These are phyloP conservation scores for Wickerhamomyces queroliae DNA, from an alignment of 805 yeast genomes.

Conservation along the genomic window DNA sequence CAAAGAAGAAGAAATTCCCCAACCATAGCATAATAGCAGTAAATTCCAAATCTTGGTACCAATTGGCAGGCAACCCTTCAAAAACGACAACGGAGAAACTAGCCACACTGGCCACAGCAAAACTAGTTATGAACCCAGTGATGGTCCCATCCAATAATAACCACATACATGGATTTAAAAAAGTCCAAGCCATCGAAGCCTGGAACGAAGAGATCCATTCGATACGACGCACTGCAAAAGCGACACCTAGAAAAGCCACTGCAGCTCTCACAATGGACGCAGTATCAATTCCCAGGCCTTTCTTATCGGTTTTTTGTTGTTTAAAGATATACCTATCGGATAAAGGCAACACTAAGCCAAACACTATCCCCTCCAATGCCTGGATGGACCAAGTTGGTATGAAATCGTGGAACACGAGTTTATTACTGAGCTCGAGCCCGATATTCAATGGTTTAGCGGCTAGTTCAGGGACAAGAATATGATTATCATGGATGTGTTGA, in stretches of 20 bases:
- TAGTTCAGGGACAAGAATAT: constrained; percentile 34
- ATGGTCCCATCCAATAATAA: constrained; percentile 53
- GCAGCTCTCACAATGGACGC: constrained; percentile 30
- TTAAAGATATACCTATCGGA: constrained; percentile 21
- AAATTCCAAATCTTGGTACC: constrained; percentile 40
- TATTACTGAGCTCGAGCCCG: constrained; percentile 22
- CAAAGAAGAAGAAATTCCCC: constrained; percentile 62
- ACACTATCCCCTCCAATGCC: constrained; percentile 49
- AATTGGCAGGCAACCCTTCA: constrained; percentile 47
- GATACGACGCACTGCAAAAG: constrained; percentile 62
- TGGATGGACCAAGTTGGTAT: constrained; percentile 25
- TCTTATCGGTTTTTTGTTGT: constrained; percentile 13
- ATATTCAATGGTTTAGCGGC: constrained; percentile 37
- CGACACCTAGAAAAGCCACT: constrained; percentile 64
- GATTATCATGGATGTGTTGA: constrained; percentile 45
- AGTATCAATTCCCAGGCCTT: constrained; percentile 5
- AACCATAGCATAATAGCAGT: constrained; percentile 45
- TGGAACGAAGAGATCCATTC: constrained; percentile 67
- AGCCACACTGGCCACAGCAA: constrained; percentile 22
- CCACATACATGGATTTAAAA: constrained; percentile 65
- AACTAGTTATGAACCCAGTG: constrained; percentile 40
- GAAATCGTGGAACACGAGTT: constrained; percentile 5
- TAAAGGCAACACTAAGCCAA: constrained; percentile 50
- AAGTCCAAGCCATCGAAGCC: constrained; percentile 56
- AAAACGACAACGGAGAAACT: constrained; percentile 17